phyloP scores from a whole-genome alignment of 108 stramenopile species.

The Cylindrotheca fusiformis region DNA sequence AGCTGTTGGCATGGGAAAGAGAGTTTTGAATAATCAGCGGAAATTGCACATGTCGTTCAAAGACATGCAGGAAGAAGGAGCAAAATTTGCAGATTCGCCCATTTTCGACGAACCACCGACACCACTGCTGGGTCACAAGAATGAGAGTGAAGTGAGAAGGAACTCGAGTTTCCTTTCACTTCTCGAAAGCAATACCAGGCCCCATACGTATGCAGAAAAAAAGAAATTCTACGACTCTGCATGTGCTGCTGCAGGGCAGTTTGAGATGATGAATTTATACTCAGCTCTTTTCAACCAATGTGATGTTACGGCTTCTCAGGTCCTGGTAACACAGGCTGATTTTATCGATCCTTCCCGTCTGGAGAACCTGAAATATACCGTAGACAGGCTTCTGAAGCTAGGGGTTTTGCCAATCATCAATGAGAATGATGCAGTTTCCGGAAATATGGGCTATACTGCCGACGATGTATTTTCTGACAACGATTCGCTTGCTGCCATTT shows the following conservation, averaged over 20 bases:
- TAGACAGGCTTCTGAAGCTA: conserved; percentile 80
- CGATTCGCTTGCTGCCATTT: conserved; percentile 91
- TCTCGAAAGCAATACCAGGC: conserved; percentile 39
- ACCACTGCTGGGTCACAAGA: not conserved
- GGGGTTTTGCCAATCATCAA: conserved; percentile 96
- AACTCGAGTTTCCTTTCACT: conserved; percentile 44
- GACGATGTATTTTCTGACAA: conserved; percentile 95
- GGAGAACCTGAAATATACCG: conserved; percentile 75
- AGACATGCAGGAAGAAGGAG: conserved; percentile 30
- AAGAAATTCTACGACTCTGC: conserved; percentile 88
- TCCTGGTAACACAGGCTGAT: conserved; percentile 89
- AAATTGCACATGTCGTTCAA: conserved; percentile 61
- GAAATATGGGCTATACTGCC: conserved; percentile 81
- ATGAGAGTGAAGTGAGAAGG: not conserved
- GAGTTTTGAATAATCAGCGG: conserved; percentile 65
- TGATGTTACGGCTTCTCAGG: conserved; percentile 85
- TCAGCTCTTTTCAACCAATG: conserved; percentile 81
- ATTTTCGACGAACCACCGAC: not conserved
- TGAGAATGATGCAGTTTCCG: conserved; percentile 96
- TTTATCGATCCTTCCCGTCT: conserved; percentile 71
- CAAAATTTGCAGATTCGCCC: not conserved
- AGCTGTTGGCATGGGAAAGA: conserved; percentile 88
- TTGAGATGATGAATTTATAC: conserved; percentile 97
- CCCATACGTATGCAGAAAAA: conserved; percentile 60
- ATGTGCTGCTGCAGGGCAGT: conserved; percentile 97